phyloP scores from a whole-genome alignment of 139 green algal genomes.

The Closterium sp. region DNA sequence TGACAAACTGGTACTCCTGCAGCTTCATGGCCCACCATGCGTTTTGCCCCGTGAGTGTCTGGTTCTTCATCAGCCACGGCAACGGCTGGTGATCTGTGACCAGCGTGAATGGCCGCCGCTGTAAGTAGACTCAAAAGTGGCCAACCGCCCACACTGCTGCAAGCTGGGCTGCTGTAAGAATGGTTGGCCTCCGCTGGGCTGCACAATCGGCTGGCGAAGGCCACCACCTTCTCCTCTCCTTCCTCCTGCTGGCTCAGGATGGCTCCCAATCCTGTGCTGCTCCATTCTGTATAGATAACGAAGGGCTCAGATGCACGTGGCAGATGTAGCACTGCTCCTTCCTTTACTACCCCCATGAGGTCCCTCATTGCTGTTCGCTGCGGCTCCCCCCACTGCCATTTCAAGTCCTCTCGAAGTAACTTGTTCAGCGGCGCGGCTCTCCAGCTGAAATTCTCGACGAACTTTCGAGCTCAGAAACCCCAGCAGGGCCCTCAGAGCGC shows the following conservation, averaged over 20 bases:
- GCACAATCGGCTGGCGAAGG: not conserved
- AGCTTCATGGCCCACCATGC: not conserved
- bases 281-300: not conserved
- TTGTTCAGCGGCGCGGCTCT: not conserved
- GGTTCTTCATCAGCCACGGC: not conserved
- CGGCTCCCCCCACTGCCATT: not conserved
- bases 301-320: not conserved
- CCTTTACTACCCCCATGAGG: not conserved
- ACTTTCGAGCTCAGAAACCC: not conserved
- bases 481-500: not conserved
- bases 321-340: not conserved
- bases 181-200: too few relatives aligned
- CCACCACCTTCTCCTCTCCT: not conserved
- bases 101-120: not conserved
- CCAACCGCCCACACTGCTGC: not conserved
- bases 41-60: not conserved
- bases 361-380: not conserved
- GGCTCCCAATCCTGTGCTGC: not conserved
- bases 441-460: not conserved
- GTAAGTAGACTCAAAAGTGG: not conserved
- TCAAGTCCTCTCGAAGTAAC: not conserved
- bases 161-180: too few relatives aligned
- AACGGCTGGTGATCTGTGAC: slow-evolving; percentile 1
- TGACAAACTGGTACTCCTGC: not conserved
- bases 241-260: not conserved